Percentiles rank a stretch among this genome's conserved stretches.
Evolutionary conservation across 225 moss, liverwort and hornwort genomes (phyloP).

Genomic region (Bryoerythrophyllum caledonicum): DNA sequence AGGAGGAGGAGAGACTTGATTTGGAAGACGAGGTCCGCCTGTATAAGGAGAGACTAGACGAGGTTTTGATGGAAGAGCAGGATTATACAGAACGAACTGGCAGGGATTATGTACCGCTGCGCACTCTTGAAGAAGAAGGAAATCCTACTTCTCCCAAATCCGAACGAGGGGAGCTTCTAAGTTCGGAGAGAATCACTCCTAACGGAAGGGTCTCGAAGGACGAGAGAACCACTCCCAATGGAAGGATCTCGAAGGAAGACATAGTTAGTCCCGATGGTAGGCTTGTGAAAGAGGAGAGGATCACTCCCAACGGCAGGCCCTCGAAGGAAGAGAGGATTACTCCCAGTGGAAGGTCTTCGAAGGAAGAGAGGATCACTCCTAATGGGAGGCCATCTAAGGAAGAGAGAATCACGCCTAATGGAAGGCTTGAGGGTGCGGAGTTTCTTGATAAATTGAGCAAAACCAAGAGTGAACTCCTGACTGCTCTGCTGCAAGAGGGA

Average conservation of each 20-base stretch:
- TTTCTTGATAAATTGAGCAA: constrained; percentile 22
- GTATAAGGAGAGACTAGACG: constrained; percentile 25
- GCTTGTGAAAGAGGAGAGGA: constrained; percentile 10
- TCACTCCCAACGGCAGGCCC: neutral
- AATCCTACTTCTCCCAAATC: neutral
- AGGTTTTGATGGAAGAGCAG: constrained; percentile 8
- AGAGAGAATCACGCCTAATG: neutral
- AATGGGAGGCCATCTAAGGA: neutral
- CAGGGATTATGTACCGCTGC: neutral
- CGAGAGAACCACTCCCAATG: constrained; percentile 2
- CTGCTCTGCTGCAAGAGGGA: constrained; percentile 24
- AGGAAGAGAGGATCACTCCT: constrained; percentile 11
- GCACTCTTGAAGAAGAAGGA: neutral
- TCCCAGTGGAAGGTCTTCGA: neutral
- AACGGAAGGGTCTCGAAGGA: neutral
- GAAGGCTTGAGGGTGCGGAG: constrained; percentile 16
- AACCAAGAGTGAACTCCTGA: constrained; percentile 29
- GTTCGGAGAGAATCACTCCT: neutral
- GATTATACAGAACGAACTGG: constrained; percentile 5
- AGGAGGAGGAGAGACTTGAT: constrained; percentile 32
- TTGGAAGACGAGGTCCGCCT: constrained; percentile 29
- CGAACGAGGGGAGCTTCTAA: constrained; percentile 8
- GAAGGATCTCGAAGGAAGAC: neutral
- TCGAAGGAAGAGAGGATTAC: constrained; percentile 13
- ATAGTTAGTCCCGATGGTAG: neutral